Conservation (phyloP, 768 basidiomycete genomes). For the Suillus luteus region DNA sequence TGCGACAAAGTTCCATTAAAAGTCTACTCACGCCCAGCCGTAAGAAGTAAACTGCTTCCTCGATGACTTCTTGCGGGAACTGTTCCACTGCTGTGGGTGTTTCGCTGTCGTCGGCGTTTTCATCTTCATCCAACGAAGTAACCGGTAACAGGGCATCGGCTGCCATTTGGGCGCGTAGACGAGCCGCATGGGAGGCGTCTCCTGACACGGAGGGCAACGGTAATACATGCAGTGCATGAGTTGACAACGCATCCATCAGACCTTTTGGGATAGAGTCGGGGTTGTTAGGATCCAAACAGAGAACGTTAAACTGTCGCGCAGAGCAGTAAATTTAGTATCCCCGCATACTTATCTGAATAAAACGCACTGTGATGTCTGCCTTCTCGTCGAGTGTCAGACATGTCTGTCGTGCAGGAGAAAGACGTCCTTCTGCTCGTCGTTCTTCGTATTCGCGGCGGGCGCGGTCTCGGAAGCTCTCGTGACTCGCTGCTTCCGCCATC, state of each 20-base stretch:
- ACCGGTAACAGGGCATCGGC: conserved; percentile 66
- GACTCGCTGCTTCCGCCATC: conserved; percentile 52
- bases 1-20: conserved; percentile 10
- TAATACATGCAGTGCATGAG: conserved; percentile 35
- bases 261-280: conserved; percentile 66
- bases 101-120: conserved; percentile 29
- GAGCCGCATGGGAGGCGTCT: conserved; percentile 36
- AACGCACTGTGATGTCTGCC: conserved; percentile 53
- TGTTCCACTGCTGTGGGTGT: conserved; percentile 29
- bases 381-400: conserved; percentile 77
- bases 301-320: conserved; percentile 68
- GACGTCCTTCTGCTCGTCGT: conserved; percentile 67
- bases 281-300: conserved; percentile 74
- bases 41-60: conserved; percentile 69
- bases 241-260: conserved; percentile 56
- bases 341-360: neutral
- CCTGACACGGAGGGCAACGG: conserved; percentile 16
- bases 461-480: conserved; percentile 68
- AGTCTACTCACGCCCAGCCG: conserved; percentile 55
- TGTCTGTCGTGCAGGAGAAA: conserved; percentile 73
- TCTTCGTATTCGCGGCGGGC: conserved; percentile 75
- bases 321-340: conserved; percentile 7
- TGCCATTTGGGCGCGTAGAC: conserved; percentile 74
- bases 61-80: conserved; percentile 56
- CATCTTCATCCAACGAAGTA: conserved; percentile 39